Evolutionary conservation across 495 filamentous ascomycete genomes (phyloP), one percentile per base, ranked within the genome.

Genomic region (Aspergillus wentii): DNA sequence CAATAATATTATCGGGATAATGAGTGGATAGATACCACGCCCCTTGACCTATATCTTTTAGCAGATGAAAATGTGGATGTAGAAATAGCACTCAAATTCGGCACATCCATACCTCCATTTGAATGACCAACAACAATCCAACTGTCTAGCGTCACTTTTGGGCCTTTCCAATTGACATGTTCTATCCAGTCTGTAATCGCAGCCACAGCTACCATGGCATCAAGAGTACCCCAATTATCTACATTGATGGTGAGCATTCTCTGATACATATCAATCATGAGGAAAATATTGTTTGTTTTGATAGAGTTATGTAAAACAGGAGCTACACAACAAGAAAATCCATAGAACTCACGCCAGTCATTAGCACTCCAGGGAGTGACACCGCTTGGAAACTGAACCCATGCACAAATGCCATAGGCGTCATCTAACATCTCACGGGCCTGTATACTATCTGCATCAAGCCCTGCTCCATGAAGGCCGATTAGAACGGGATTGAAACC

Each of bases 311-410:
- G n/a, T n/a, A n/a, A n/a, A n/a, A n/a, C n/a, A n/a, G n/a, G n/a
- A n/a, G n/a, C n/a, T n/a, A n/a, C n/a, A 33, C 17, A 38, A 16
- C 13, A 31, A 33, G 11, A 17, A 14, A 38, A 4, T 13, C 6
- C 18, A 11, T 7, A 21, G 30, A 16, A 37, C 69, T 58, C 61
- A 73, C 74, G 78, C 78, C 78, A 81, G 49, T 82, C 78, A 53
- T 81, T 77, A 25, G 72, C 69, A 47, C 72, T 75, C 78, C 78
- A 82, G 11, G 76, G 57, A 16, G 76, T 81, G 14, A 74, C 71
- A 23, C 78, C 78, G 7, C 64, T 74, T 14, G 78, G 77, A 42
- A 79, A 68, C n/a, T 80, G 38, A 18, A 71, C 48, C 76, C 75
- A 82, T 3, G 75, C 64, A 43, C 68, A 74, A 21, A 79, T 50